A percentile compares a stretch with the other conserved stretches of the same genome.
Conservation (phyloP, 1,284 basidiomycete genomes). For the Sanghuangporus sanghuang region DNA sequence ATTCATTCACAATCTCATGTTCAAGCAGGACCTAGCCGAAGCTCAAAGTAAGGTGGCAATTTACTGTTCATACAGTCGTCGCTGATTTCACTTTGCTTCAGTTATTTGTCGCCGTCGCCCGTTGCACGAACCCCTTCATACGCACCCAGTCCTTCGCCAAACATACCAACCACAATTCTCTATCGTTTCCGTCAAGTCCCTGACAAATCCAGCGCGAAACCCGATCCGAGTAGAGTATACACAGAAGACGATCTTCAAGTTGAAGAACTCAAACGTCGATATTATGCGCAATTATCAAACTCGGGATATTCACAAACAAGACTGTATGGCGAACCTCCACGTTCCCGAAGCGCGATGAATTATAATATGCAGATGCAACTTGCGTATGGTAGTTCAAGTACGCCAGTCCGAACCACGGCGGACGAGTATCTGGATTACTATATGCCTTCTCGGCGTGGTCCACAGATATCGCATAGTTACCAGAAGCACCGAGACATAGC, state of each 20-base stretch:
- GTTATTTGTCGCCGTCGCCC: not conserved
- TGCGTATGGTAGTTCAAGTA: not conserved
- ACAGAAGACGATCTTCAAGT: not conserved
- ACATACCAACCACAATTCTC: not conserved
- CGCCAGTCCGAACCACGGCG: not conserved
- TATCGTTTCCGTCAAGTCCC: not conserved
- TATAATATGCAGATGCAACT: not conserved
- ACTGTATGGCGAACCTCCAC: not conserved
- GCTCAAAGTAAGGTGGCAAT: not conserved
- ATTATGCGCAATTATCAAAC: not conserved
- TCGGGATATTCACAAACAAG: not conserved
- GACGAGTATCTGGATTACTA: conserved; percentile 8
- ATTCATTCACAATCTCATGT: not conserved
- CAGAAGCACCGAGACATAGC: not conserved
- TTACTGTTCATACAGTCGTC: not conserved
- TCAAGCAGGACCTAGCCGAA: not conserved
- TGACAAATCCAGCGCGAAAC: not conserved
- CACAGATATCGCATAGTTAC: not conserved
- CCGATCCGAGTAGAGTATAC: not conserved
- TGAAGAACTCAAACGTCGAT: conserved; percentile 1
- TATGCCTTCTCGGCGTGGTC: conserved; percentile 2
- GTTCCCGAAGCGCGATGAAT: not conserved
- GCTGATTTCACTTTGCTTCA: not conserved
- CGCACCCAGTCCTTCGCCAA: not conserved
- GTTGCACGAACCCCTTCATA: not conserved